Evolutionary conservation across 257 asterid genomes (phyloP).

Genomic region (Rubia yunnanensis): DNA sequence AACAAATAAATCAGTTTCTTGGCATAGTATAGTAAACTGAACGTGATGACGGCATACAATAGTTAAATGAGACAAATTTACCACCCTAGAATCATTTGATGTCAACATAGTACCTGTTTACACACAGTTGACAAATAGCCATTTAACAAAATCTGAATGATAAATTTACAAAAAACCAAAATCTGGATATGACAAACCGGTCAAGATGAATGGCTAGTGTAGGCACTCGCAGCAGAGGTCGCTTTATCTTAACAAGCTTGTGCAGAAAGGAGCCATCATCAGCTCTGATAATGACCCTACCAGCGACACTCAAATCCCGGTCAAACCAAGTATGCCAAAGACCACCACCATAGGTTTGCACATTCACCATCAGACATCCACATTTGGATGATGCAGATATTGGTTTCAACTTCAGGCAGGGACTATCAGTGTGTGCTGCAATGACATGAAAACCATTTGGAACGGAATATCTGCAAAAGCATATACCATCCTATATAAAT

Average conservation of each 20-base stretch:
- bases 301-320: constrained; percentile 91
- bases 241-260: constrained; percentile 76
- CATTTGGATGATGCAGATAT: constrained; percentile 76
- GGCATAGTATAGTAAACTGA: background rate
- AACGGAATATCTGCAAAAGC: constrained; percentile 71
- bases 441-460: constrained; percentile 89
- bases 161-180: background rate
- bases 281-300: constrained; percentile 78
- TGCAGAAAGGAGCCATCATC: constrained; percentile 80
- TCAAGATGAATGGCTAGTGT: constrained; percentile 93
- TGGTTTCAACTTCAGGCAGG: constrained; percentile 96
- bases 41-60: background rate
- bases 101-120: background rate
- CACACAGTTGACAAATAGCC: background rate
- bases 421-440: constrained; percentile 99
- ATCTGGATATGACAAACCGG: constrained; percentile 40
- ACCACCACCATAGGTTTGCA: constrained; percentile 94
- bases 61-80: background rate
- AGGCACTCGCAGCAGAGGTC: constrained; percentile 92
- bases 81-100: background rate
- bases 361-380: constrained; percentile 91
- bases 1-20: background rate
- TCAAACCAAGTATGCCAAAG: constrained; percentile 99
- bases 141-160: background rate
- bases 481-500: constrained; percentile 18